These are phyloP conservation scores for Cyanidiococcus yangmingshanensis DNA, from an alignment of 23 red algal genomes.

Conservation along the genomic window DNA sequence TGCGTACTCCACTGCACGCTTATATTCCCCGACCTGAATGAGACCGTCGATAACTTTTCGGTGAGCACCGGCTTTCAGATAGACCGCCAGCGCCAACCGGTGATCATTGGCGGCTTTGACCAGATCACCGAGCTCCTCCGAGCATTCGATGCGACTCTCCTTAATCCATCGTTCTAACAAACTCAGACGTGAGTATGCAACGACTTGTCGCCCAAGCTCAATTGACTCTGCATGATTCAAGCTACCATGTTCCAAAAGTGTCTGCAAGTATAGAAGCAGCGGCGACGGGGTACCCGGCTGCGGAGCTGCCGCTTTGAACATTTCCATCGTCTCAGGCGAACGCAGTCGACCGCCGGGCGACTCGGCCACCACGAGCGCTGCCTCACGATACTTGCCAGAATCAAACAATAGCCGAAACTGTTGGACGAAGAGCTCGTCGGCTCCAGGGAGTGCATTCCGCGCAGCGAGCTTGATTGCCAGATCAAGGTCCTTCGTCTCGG, in stretches of 20 bases:
- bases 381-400: constrained; percentile 76
- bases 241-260: constrained; percentile 67
- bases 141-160: constrained; percentile 80
- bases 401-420: constrained; percentile 88
- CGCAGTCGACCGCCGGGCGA: constrained; percentile 79
- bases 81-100: constrained; percentile 68
- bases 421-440: constrained; percentile 71
- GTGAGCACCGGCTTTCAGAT: constrained; percentile 77
- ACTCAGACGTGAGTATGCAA: constrained; percentile 42
- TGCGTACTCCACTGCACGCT: constrained; percentile 56
- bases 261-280: constrained; percentile 91
- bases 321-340: constrained; percentile 71
- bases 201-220: constrained; percentile 67
- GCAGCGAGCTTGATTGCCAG: constrained; percentile 75
- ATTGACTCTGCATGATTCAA: constrained; percentile 82
- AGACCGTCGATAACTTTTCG: constrained; percentile 87
- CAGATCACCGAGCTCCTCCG: constrained; percentile 85
- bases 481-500: constrained; percentile 70
- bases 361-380: constrained; percentile 85
- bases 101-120: constrained; percentile 46
- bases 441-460: constrained; percentile 85
- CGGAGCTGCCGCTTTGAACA: constrained; percentile 69
- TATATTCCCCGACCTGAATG: constrained; percentile 62
- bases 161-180: constrained; percentile 93
- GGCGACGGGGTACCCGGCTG: constrained; percentile 56